Percentiles rank a stretch among this genome's conserved stretches.
phyloP scores from a whole-genome alignment of 352 stramenopile genomes.

The Globisporangium mamillatum region DNA sequence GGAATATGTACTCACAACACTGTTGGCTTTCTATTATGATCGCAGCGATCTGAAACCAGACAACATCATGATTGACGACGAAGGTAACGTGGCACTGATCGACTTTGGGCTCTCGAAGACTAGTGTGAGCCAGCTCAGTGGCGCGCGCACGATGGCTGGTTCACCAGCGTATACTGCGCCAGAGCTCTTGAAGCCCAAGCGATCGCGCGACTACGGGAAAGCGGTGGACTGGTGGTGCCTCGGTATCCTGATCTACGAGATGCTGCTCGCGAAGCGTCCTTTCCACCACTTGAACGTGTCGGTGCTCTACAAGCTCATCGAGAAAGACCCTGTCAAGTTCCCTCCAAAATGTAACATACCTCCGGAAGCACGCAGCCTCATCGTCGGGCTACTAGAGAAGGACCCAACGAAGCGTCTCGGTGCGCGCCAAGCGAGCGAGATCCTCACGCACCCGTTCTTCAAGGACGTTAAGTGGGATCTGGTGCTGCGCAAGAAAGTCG shows the following conservation, averaged over 20 bases:
- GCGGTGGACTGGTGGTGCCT: constrained; percentile 87
- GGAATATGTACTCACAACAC: background rate
- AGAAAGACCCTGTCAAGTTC: constrained; percentile 88
- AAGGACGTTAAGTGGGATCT: constrained; percentile 77
- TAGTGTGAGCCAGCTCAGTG: constrained; percentile 82
- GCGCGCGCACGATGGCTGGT: constrained; percentile 81
- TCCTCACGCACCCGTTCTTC: constrained; percentile 85
- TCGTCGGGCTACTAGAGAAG: constrained; percentile 79
- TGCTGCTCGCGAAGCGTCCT: constrained; percentile 88
- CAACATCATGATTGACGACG: constrained; percentile 94
- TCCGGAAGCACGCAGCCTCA: constrained; percentile 66
- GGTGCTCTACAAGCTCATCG: constrained; percentile 89
- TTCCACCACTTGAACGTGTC: constrained; percentile 91
- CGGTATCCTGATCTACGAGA: constrained; percentile 91
- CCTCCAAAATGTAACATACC: constrained; percentile 68
- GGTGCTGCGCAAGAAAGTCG: constrained; percentile 79
- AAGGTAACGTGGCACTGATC: constrained; percentile 92
- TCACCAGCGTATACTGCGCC: constrained; percentile 81
- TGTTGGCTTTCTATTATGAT: background rate
- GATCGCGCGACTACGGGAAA: constrained; percentile 84
- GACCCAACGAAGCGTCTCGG: constrained; percentile 80
- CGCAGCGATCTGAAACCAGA: constrained; percentile 92
- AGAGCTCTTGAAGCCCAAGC: constrained; percentile 81
- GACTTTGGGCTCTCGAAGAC: constrained; percentile 95
- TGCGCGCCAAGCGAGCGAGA: constrained; percentile 77